Conservation (phyloP, 2,329 filamentous ascomycete genomes). For the Microdochium trichocladiopsis region DNA sequence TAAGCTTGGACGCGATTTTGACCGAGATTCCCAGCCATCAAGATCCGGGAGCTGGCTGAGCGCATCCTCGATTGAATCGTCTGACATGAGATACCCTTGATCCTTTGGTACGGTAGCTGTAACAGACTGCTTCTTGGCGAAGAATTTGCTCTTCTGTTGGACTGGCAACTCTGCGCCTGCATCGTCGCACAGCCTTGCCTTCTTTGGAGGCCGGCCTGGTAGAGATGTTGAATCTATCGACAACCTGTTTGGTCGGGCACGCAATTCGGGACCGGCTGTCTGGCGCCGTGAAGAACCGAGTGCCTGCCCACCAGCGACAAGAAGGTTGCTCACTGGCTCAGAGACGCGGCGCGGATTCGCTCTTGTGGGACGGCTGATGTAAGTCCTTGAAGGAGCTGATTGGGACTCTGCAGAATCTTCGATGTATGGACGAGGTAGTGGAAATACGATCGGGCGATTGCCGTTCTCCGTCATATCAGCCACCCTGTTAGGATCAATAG, state of each 20-base stretch:
- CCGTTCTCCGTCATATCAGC: conserved; percentile 41
- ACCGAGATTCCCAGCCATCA: conserved; percentile 34
- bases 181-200: conserved; percentile 47
- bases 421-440: conserved; percentile 50
- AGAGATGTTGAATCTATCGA: conserved; percentile 2
- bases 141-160: conserved; percentile 47
- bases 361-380: conserved; percentile 17
- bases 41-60: conserved; percentile 43
- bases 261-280: conserved; percentile 7
- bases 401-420: conserved; percentile 20
- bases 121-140: conserved; percentile 24
- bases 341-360: conserved; percentile 41
- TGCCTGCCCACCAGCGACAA: conserved; percentile 19
- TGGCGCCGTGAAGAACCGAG: conserved; percentile 16
- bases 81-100: conserved; percentile 44
- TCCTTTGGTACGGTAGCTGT: too few relatives aligned
- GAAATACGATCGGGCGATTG: conserved; percentile 47
- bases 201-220: conserved; percentile 42
- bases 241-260: neutral
- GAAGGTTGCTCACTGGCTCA: conserved; percentile 41
- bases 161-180: conserved; percentile 18
- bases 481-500: conserved; percentile 40
- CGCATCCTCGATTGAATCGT: conserved; percentile 50
- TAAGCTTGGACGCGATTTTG: conserved; percentile 28
- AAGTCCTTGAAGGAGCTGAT: conserved; percentile 15